Evolutionary conservation across 2,329 filamentous ascomycete species (phyloP).

Genomic region (Microcera coccophila): DNA sequence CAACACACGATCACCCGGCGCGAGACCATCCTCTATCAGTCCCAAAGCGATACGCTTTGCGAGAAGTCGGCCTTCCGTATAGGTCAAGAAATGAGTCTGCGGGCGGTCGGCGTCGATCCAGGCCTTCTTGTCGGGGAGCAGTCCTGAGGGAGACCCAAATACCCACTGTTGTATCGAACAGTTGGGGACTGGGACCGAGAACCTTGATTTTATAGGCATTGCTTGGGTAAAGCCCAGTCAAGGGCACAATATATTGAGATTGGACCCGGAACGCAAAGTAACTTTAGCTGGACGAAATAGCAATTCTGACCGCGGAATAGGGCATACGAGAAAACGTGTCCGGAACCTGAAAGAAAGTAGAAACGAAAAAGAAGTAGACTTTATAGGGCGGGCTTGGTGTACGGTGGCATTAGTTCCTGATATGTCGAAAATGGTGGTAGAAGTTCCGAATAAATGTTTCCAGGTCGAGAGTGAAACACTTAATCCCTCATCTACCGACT

Average conservation of each 20-base stretch:
- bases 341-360: too few species aligned
- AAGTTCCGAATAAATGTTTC: slow-evolving; percentile 5
- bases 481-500: too few species aligned
- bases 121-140: slow-evolving; percentile 41
- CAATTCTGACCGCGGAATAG: too few species aligned
- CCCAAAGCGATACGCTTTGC: slow-evolving; percentile 70
- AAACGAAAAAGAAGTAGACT: too few species aligned
- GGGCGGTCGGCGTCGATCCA: slow-evolving; percentile 65
- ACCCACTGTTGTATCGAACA: slow-evolving; percentile 55
- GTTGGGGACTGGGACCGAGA: slow-evolving; percentile 40
- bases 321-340: too few species aligned
- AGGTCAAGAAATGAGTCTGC: slow-evolving; percentile 62
- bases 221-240: too few species aligned
- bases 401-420: too few species aligned
- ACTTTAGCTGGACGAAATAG: too few species aligned
- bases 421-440: too few species aligned
- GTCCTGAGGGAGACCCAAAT: slow-evolving; percentile 45
- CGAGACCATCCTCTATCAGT: slow-evolving; percentile 59
- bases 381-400: too few species aligned
- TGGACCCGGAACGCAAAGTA: too few species aligned
- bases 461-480: background rate
- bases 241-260: too few species aligned
- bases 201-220: slow-evolving; percentile 49
- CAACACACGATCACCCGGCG: slow-evolving; percentile 66
- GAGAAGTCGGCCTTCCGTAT: slow-evolving; percentile 62